phyloP scores from a whole-genome alignment of 495 filamentous ascomycete genomes.

The Penicillium pulvis region DNA sequence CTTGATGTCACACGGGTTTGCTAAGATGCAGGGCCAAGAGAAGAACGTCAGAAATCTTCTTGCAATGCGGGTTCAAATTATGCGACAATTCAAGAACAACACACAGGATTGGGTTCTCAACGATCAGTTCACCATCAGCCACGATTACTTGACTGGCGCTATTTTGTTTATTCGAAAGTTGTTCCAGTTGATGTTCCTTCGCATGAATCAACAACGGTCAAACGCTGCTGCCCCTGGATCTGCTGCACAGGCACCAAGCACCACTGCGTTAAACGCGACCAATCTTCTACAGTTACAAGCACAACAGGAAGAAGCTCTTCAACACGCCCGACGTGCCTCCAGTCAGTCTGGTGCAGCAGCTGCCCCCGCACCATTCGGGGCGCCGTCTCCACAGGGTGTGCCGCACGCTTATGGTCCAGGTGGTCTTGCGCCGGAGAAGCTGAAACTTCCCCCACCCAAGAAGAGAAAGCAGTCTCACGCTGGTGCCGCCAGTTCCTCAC shows the following conservation, averaged over 20 bases:
- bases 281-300: slow-evolving; percentile 64
- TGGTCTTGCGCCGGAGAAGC: slow-evolving; percentile 54
- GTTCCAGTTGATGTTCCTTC: slow-evolving; percentile 44
- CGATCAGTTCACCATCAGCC: slow-evolving; percentile 59
- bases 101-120: slow-evolving; percentile 54
- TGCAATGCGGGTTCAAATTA: slow-evolving; percentile 54
- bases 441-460: slow-evolving; percentile 65
- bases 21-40: slow-evolving; percentile 43
- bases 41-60: slow-evolving; percentile 45
- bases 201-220: slow-evolving; percentile 39
- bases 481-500: slow-evolving; percentile 32
- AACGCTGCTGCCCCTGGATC: slow-evolving; percentile 22
- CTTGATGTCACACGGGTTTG: slow-evolving; percentile 40
- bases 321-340: slow-evolving; percentile 50
- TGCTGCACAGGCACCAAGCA: slow-evolving; percentile 21
- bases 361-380: slow-evolving; percentile 65
- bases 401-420: slow-evolving; percentile 56
- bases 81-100: slow-evolving; percentile 57
- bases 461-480: slow-evolving; percentile 54
- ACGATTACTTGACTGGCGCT: slow-evolving; percentile 54
- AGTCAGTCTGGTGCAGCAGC: slow-evolving; percentile 60
- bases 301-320: slow-evolving; percentile 47
- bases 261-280: slow-evolving; percentile 60
- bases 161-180: slow-evolving; percentile 48
- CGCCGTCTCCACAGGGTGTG: slow-evolving; percentile 70